Percentiles rank a stretch among this genome's conserved stretches.
Conservation (phyloP, 106 monocot species). For the Dendrobium nobile region DNA sequence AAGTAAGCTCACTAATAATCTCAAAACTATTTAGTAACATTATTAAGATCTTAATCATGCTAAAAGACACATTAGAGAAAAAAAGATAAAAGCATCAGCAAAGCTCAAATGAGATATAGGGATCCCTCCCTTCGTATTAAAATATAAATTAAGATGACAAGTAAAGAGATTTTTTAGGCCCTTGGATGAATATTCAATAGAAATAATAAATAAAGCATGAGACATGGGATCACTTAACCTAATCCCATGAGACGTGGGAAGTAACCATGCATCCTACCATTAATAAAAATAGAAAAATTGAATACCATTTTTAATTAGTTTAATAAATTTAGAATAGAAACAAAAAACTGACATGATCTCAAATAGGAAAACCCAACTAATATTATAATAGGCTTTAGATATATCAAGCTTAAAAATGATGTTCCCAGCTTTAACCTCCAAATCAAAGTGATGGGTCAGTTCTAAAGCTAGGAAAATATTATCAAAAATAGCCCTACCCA, state of each 20-base stretch:
- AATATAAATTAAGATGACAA: background rate
- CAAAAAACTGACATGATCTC: background rate
- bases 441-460: background rate
- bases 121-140: background rate
- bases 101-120: background rate
- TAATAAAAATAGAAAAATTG: background rate
- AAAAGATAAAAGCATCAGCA: background rate
- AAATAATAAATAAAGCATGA: background rate
- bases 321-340: background rate
- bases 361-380: background rate
- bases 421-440: background rate
- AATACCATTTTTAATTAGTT: background rate
- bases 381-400: background rate
- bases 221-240: background rate
- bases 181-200: background rate
- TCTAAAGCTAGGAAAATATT: background rate
- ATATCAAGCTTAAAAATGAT: background rate
- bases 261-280: background rate
- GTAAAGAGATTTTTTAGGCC: background rate
- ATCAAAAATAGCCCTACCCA: background rate
- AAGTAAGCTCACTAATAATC: too few relatives aligned
- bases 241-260: background rate
- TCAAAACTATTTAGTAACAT: too few relatives aligned
- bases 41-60: too few relatives aligned
- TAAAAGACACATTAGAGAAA: too few relatives aligned